phyloP scores from a whole-genome alignment of 2,329 filamentous ascomycete genomes.

The Zasmidium cellare region DNA sequence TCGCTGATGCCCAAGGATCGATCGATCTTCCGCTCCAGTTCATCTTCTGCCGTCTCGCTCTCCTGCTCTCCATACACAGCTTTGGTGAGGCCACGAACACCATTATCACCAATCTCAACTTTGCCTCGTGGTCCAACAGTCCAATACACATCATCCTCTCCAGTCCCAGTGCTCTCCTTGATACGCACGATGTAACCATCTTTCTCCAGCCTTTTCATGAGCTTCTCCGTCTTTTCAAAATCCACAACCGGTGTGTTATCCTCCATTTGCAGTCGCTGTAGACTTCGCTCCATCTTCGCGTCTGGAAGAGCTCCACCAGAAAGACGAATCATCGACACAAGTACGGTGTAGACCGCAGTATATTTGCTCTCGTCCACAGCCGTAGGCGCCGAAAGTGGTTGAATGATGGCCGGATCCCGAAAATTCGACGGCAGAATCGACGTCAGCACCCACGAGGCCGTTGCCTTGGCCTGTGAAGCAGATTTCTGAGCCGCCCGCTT shows the following conservation, averaged over 20 bases:
- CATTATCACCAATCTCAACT: conserved; percentile 77
- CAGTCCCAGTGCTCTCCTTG: conserved; percentile 63
- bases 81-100: conserved; percentile 69
- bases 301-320: conserved; percentile 72
- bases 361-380: conserved; percentile 74
- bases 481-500: conserved; percentile 66
- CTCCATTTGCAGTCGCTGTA: conserved; percentile 73
- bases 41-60: conserved; percentile 27
- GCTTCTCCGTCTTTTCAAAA: conserved; percentile 68
- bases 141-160: conserved; percentile 78
- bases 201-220: conserved; percentile 72
- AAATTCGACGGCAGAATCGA: conserved; percentile 70
- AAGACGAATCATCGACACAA: conserved; percentile 75
- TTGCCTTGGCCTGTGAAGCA: conserved; percentile 44
- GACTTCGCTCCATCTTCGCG: conserved; percentile 72
- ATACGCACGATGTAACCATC: conserved; percentile 81
- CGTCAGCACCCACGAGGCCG: conserved; percentile 69
- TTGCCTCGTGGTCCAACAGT: conserved; percentile 82
- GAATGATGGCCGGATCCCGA: conserved; percentile 63
- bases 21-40: conserved; percentile 34
- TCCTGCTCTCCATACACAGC: conserved; percentile 51
- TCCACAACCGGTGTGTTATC: conserved; percentile 61
- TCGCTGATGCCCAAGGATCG: conserved; percentile 34
- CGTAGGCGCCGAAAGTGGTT: conserved; percentile 67
- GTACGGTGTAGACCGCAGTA: conserved; percentile 74